Percentiles rank a stretch among this genome's conserved stretches.
Conservation (phyloP, 2,329 filamentous ascomycete genomes). For the Colletotrichum sp. region DNA sequence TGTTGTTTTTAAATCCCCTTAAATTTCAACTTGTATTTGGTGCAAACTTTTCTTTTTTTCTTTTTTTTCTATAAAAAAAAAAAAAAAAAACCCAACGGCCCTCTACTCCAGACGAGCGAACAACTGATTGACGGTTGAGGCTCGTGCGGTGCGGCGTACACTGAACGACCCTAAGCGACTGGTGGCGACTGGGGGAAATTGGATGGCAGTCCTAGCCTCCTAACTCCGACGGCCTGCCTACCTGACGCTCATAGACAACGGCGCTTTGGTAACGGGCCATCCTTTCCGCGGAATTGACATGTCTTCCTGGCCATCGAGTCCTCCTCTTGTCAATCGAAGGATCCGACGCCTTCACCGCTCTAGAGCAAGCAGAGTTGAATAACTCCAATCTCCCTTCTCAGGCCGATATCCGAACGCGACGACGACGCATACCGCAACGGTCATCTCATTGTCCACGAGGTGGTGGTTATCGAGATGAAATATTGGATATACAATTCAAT, state of each 20-base stretch:
- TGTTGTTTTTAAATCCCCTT: no score
- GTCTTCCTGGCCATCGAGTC: background rate
- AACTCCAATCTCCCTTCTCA: background rate
- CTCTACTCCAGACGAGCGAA: background rate
- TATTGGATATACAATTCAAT: background rate
- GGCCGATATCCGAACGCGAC: background rate
- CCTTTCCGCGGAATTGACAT: background rate
- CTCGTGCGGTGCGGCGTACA: background rate
- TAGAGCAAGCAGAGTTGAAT: background rate
- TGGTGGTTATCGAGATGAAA: slow-evolving; percentile 4
- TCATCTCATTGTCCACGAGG: background rate
- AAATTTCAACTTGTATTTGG: no score
- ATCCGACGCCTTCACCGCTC: background rate
- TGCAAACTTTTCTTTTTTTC: no score
- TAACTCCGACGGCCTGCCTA: background rate
- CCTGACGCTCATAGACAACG: background rate
- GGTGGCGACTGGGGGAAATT: background rate
- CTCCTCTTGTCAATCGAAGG: background rate
- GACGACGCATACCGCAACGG: background rate
- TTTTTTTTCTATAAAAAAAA: no score
- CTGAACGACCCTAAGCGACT: background rate
- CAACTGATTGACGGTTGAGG: background rate
- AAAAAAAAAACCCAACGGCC: background rate
- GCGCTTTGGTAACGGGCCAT: background rate
- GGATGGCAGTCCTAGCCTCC: background rate